These are phyloP conservation scores for Entomortierella parvispora DNA, from an alignment of 192 early-diverging fungal species.

Conservation along the genomic window DNA sequence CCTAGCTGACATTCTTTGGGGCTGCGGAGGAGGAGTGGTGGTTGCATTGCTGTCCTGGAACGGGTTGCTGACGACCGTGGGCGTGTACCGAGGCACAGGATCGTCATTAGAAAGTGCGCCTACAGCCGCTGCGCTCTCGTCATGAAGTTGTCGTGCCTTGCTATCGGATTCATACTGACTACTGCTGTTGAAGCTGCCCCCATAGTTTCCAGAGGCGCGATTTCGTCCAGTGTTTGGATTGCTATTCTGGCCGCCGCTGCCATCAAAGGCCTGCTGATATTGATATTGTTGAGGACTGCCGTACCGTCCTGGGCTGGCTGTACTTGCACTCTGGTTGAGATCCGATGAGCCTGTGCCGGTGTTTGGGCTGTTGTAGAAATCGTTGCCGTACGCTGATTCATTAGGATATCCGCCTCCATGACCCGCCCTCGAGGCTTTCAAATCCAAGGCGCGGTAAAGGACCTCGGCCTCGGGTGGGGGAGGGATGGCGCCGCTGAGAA, in stretches of 20 bases:
- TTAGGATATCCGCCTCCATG: not conserved
- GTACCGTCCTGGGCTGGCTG: not conserved
- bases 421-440: slow-evolving; percentile 8
- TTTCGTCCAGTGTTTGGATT: not conserved
- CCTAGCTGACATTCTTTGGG: not conserved
- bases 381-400: not conserved
- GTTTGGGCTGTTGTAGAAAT: not conserved
- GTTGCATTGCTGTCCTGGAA: slow-evolving; percentile 1
- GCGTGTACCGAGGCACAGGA: slow-evolving; percentile 11
- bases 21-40: slow-evolving; percentile 18
- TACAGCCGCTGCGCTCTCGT: no score
- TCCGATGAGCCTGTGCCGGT: not conserved
- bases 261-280: no score
- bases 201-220: not conserved
- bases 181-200: not conserved
- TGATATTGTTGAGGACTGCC: not conserved
- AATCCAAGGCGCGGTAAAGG: slow-evolving; percentile 79
- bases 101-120: slow-evolving; percentile 1
- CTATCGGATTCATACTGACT: not conserved
- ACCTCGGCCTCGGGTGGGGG: slow-evolving; percentile 81
- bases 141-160: no score
- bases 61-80: slow-evolving; percentile 9
- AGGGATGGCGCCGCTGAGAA: slow-evolving; percentile 75
- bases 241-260: no score
- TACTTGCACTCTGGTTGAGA: not conserved